phyloP scores from a whole-genome alignment of 805 yeast genomes.

The Torulaspora quercuum region DNA sequence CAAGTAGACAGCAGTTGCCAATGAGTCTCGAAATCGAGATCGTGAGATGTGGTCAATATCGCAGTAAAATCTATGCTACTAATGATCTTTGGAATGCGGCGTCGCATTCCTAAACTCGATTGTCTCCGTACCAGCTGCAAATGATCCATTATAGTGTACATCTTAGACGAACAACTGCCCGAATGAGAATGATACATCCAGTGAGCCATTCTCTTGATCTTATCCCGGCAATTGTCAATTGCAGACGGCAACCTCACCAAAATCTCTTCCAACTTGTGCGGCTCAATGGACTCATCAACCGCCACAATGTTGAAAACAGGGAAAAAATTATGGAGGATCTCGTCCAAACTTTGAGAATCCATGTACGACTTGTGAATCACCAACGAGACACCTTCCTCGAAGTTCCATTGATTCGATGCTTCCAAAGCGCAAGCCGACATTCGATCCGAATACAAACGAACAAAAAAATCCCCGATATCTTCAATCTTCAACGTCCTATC shows the following conservation, averaged over 20 bases:
- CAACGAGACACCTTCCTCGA: slow-evolving; percentile 29
- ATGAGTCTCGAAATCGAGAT: slow-evolving; percentile 15
- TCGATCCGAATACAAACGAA: slow-evolving; percentile 24
- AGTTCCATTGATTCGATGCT: slow-evolving; percentile 14
- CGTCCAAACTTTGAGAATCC: slow-evolving; percentile 17
- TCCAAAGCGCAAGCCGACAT: slow-evolving; percentile 11
- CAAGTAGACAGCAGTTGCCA: slow-evolving; percentile 26
- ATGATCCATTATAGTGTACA: slow-evolving; percentile 33
- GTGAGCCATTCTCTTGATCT: slow-evolving; percentile 29
- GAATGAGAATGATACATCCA: slow-evolving; percentile 31
- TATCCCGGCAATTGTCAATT: slow-evolving; percentile 14
- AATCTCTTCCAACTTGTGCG: slow-evolving; percentile 1
- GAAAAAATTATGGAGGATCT: slow-evolving; percentile 19
- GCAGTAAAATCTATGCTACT: slow-evolving; percentile 22
- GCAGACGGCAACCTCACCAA: slow-evolving; percentile 5
- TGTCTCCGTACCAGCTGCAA: slow-evolving; percentile 10
- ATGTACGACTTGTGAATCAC: slow-evolving; percentile 16
- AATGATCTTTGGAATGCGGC: slow-evolving; percentile 20
- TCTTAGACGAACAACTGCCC: slow-evolving; percentile 16
- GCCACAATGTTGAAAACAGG: slow-evolving; percentile 30
- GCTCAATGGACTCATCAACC: slow-evolving; percentile 14
- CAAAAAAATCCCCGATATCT: slow-evolving; percentile 19
- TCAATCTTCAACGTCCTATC: slow-evolving; percentile 13
- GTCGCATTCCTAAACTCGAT: slow-evolving; percentile 1
- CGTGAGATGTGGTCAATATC: slow-evolving; percentile 7